Percentiles rank a stretch among this genome's conserved stretches.
Evolutionary conservation across 2,329 filamentous ascomycete species (phyloP).

Genomic region (Aspergillus costaricaensis): DNA sequence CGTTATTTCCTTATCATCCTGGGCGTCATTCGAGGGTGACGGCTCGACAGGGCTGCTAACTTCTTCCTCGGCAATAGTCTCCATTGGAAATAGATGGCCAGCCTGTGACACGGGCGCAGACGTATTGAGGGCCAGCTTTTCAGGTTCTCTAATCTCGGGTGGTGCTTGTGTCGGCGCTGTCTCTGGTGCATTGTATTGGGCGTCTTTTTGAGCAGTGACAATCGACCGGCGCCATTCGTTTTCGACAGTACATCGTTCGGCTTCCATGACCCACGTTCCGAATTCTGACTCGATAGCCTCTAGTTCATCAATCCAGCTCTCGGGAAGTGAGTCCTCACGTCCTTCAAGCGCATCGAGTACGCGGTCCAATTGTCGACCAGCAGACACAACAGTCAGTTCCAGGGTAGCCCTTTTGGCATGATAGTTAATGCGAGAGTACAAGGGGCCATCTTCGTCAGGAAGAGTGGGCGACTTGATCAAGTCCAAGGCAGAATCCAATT

Average conservation of each 20-base stretch:
- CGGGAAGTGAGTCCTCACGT: slow-evolving; percentile 77
- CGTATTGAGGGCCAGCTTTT: not conserved
- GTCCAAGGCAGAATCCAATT: slow-evolving; percentile 37
- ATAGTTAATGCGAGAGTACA: slow-evolving; percentile 42
- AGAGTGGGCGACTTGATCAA: slow-evolving; percentile 28
- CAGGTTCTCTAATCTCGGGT: not conserved
- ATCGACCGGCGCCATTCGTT: slow-evolving; percentile 53
- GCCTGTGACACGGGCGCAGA: slow-evolving; percentile 11
- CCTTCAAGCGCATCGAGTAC: slow-evolving; percentile 89
- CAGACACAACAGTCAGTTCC: slow-evolving; percentile 66
- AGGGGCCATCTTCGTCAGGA: slow-evolving; percentile 28
- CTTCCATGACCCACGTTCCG: slow-evolving; percentile 75
- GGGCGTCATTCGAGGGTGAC: not conserved
- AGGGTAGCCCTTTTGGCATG: slow-evolving; percentile 56
- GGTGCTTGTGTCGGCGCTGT: not conserved
- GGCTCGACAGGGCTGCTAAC: slow-evolving; percentile 10
- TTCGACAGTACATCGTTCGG: slow-evolving; percentile 72
- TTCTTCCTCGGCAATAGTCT: slow-evolving; percentile 29
- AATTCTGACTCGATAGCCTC: slow-evolving; percentile 78
- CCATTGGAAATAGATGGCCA: slow-evolving; percentile 19
- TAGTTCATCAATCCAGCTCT: slow-evolving; percentile 83
- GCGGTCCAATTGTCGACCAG: slow-evolving; percentile 74
- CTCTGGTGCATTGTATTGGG: not conserved
- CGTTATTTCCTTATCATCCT: not conserved
- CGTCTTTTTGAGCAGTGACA: slow-evolving; percentile 9